Conservation (phyloP, 129 eudicot species). For the Pittosporum tobira region DNA sequence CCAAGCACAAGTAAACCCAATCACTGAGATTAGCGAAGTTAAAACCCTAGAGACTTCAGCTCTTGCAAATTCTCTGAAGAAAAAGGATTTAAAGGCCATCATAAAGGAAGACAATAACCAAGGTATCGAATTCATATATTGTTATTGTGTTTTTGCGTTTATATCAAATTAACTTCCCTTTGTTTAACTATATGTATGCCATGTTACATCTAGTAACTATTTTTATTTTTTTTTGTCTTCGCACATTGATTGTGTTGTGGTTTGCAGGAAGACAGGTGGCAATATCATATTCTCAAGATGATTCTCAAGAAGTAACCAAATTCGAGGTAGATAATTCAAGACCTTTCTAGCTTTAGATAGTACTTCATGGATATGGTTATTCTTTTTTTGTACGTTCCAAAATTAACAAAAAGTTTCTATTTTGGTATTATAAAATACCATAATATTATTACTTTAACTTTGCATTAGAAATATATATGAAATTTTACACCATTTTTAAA, state of each 20-base stretch:
- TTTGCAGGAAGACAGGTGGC: conserved; percentile 27
- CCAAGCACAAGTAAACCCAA: conserved; percentile 2
- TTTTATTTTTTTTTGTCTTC: background rate
- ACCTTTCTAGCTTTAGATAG: background rate
- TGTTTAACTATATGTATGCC: background rate
- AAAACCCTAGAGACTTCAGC: background rate
- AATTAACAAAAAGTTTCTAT: too few species aligned
- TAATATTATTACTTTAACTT: background rate
- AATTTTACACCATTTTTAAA: too few species aligned
- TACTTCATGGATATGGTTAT: too few species aligned
- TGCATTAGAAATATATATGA: too few species aligned
- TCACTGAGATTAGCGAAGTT: conserved; percentile 11
- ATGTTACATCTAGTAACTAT: background rate
- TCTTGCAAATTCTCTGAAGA: conserved; percentile 2
- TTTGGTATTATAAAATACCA: too few species aligned
- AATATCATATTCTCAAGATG: conserved; percentile 10
- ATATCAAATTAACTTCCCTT: background rate
- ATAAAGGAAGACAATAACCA: conserved; percentile 8
- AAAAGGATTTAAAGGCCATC: conserved; percentile 8
- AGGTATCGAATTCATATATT: conserved; percentile 14
- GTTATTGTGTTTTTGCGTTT: background rate
- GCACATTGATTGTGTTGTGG: background rate
- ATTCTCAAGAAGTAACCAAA: conserved; percentile 18
- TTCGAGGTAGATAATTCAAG: conserved; percentile 21
- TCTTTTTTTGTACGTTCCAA: too few species aligned